phyloP scores from a whole-genome alignment of 352 stramenopile genomes.

The Phytopythium cucurbitacearum region DNA sequence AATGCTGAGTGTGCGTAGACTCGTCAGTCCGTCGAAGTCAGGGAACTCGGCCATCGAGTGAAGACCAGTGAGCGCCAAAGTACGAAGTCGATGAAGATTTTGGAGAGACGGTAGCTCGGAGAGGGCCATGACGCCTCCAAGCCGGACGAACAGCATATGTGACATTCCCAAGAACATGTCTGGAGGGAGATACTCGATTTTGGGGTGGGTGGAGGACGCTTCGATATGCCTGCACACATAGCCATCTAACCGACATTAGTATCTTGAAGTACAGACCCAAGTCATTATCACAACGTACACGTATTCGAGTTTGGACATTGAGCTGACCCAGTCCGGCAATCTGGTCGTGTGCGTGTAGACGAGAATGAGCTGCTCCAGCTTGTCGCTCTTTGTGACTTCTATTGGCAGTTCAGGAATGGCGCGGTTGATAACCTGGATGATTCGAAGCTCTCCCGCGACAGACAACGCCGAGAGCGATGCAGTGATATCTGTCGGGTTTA shows the following conservation, averaged over 20 bases:
- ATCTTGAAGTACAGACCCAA: background rate
- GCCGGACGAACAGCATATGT: slow-evolving; percentile 29
- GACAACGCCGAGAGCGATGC: slow-evolving; percentile 20
- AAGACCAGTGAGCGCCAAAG: slow-evolving; percentile 19
- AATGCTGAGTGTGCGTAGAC: slow-evolving; percentile 14
- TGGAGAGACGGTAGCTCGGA: slow-evolving; percentile 24
- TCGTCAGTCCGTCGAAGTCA: slow-evolving; percentile 15
- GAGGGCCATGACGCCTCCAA: slow-evolving; percentile 19
- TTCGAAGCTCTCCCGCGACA: slow-evolving; percentile 26
- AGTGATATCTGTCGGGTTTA: slow-evolving; percentile 23
- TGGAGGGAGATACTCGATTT: slow-evolving; percentile 9
- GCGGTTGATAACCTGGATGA: slow-evolving; percentile 43
- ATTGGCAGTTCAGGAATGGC: slow-evolving; percentile 26
- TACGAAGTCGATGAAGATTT: slow-evolving; percentile 21
- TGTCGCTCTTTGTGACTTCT: slow-evolving; percentile 19
- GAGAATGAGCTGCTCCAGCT: slow-evolving; percentile 30
- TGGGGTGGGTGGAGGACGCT: slow-evolving; percentile 22
- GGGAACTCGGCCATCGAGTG: slow-evolving; percentile 16
- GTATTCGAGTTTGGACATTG: slow-evolving; percentile 25
- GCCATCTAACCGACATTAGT: too few species aligned
- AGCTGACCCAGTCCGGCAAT: slow-evolving; percentile 19
- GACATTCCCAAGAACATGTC: slow-evolving; percentile 31
- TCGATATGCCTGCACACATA: slow-evolving; percentile 18
- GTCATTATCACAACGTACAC: slow-evolving; percentile 15
- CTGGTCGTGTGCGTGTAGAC: slow-evolving; percentile 26